Conservation (phyloP, 2,329 filamentous ascomycete genomes). For the Penicillium sp. region DNA sequence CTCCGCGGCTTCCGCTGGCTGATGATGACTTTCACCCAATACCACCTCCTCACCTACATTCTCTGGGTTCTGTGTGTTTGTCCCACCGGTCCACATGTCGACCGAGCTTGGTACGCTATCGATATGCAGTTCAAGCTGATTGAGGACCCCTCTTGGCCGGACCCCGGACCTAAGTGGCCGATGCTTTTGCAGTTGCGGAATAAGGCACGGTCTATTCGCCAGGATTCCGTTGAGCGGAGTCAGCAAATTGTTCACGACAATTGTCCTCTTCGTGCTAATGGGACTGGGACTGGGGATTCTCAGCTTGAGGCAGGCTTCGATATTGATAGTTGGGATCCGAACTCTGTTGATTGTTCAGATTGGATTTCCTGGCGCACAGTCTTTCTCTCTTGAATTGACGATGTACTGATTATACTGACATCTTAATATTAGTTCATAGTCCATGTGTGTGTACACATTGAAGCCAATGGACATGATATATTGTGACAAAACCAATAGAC, state of each 20-base stretch:
- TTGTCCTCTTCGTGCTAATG: not conserved
- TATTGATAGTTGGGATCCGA: constrained; percentile 20
- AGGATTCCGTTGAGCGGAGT: not conserved
- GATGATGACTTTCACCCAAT: constrained; percentile 43
- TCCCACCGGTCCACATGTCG: constrained; percentile 31
- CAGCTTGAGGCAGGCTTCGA: constrained; percentile 1
- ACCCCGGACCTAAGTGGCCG: constrained; percentile 25
- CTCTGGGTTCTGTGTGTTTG: constrained; percentile 46
- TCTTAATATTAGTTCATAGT: not conserved
- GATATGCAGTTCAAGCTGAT: constrained; percentile 16
- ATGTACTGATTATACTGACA: not conserved
- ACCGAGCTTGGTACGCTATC: constrained; percentile 34
- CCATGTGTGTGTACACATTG: not conserved
- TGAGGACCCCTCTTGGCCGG: constrained; percentile 21
- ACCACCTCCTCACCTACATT: constrained; percentile 45
- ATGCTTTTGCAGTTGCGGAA: constrained; percentile 18
- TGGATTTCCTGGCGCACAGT: constrained; percentile 20
- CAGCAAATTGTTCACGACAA: not conserved
- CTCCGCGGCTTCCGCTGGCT: constrained; percentile 41
- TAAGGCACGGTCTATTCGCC: constrained; percentile 18
- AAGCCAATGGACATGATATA: not conserved
- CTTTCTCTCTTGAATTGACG: constrained; percentile 3
- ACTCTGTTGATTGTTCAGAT: constrained; percentile 19
- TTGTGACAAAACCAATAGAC: not conserved
- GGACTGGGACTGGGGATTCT: not conserved